phyloP scores from a whole-genome alignment of 2,329 filamentous ascomycete species.

The Ilyonectria destructans region DNA sequence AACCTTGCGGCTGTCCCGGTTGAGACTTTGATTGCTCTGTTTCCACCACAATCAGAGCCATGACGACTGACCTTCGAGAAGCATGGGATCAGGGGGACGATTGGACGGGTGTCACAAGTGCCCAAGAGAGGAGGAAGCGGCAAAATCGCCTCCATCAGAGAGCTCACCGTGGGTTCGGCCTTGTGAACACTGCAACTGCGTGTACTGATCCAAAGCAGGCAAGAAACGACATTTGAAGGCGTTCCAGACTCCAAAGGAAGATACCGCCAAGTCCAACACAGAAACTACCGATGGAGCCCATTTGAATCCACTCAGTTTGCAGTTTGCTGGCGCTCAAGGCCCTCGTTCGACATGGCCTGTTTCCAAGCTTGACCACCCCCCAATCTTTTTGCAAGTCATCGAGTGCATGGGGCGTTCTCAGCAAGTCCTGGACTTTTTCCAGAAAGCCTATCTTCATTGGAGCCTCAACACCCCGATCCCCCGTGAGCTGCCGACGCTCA shows the following conservation, averaged over 20 bases:
- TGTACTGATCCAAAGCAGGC: not conserved
- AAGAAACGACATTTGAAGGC: not conserved
- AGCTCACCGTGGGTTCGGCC: conserved; percentile 11
- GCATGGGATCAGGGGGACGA: conserved; percentile 22
- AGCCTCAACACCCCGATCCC: conserved; percentile 4
- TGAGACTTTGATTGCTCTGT: too few species aligned
- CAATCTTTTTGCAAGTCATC: too few species aligned
- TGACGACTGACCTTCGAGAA: conserved; percentile 19
- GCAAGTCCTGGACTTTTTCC: not conserved
- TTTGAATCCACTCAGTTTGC: not conserved
- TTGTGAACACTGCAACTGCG: not conserved
- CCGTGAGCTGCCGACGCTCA: conserved; percentile 5
- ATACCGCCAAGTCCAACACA: not conserved
- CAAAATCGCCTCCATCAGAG: conserved; percentile 30
- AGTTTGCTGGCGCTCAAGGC: too few species aligned
- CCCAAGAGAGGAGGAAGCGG: conserved; percentile 12
- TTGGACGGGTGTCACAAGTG: conserved; percentile 17
- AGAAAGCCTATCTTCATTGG: conserved; percentile 1
- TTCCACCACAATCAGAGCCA: not conserved
- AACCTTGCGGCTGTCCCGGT: too few species aligned
- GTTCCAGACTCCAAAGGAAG: not conserved
- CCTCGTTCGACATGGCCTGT: too few species aligned
- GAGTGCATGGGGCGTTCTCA: not conserved
- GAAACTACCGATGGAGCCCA: not conserved
- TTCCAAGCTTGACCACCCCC: too few species aligned